Percentiles rank a stretch among this genome's conserved stretches.
phyloP scores from a whole-genome alignment of 805 yeast species.

The Saccharomycopsis fermentans region DNA sequence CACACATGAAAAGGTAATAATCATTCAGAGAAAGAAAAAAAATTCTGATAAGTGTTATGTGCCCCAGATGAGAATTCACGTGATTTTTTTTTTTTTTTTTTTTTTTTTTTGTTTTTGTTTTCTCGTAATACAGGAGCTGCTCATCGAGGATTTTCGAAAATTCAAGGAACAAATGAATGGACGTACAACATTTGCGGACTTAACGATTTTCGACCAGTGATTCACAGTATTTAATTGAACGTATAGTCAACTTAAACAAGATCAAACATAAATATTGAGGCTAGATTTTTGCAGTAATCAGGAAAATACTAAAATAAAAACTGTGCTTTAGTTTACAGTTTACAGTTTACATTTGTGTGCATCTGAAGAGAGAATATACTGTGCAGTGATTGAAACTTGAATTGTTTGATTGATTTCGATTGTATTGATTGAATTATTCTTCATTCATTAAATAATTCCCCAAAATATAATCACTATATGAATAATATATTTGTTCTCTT shows the following conservation, averaged over 20 bases:
- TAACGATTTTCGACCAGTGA: too few relatives aligned
- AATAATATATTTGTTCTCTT: conserved; percentile 8
- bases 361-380: too few relatives aligned
- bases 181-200: too few relatives aligned
- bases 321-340: too few relatives aligned
- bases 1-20: conserved; percentile 4
- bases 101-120: neutral
- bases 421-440: neutral
- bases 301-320: too few relatives aligned
- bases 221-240: too few relatives aligned
- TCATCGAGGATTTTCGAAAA: neutral
- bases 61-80: neutral
- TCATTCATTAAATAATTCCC: neutral
- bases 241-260: neutral
- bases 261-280: too few relatives aligned
- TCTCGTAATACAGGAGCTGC: neutral
- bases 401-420: neutral
- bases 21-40: neutral
- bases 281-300: too few relatives aligned
- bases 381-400: neutral
- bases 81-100: neutral
- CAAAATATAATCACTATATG: neutral
- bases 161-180: neutral
- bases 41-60: neutral
- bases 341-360: too few relatives aligned